Conservation (phyloP, 352 stramenopile genomes). For the Phytophthora sp. region DNA sequence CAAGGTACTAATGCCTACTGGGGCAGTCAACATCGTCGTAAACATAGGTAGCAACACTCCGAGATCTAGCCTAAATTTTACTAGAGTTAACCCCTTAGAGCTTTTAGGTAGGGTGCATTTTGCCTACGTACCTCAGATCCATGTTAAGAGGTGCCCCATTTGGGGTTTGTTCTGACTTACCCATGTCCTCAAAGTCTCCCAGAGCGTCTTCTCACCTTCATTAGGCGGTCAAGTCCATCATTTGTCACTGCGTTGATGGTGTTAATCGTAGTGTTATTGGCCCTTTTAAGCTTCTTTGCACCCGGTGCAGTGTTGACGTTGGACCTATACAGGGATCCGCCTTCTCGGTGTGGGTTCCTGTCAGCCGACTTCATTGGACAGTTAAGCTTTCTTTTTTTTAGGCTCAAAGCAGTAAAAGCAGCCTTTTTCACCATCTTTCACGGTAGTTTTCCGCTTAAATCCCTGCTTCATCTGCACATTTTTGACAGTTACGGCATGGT, state of each 20-base stretch:
- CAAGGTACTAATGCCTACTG: too few species aligned
- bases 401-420: constrained; percentile 12
- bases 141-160: not conserved
- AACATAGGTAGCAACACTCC: too few species aligned
- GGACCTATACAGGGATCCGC: not conserved
- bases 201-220: not conserved
- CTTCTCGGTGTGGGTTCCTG: constrained; percentile 3
- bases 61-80: too few species aligned
- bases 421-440: not conserved
- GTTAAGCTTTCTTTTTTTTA: constrained; percentile 4
- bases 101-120: not conserved
- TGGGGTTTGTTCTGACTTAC: not conserved
- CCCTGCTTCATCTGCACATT: not conserved
- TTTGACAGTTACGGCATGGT: not conserved
- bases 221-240: constrained; percentile 1
- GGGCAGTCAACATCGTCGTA: too few species aligned
- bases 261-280: constrained; percentile 1
- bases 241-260: constrained; percentile 3
- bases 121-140: constrained; percentile 11
- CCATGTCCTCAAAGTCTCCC: constrained; percentile 6
- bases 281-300: constrained; percentile 3
- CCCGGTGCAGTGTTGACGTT: constrained; percentile 5
- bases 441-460: not conserved
- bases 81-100: too few species aligned
- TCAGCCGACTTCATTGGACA: not conserved